phyloP scores from a whole-genome alignment of 2,329 filamentous ascomycete species.

The Kalmusia sp. region DNA sequence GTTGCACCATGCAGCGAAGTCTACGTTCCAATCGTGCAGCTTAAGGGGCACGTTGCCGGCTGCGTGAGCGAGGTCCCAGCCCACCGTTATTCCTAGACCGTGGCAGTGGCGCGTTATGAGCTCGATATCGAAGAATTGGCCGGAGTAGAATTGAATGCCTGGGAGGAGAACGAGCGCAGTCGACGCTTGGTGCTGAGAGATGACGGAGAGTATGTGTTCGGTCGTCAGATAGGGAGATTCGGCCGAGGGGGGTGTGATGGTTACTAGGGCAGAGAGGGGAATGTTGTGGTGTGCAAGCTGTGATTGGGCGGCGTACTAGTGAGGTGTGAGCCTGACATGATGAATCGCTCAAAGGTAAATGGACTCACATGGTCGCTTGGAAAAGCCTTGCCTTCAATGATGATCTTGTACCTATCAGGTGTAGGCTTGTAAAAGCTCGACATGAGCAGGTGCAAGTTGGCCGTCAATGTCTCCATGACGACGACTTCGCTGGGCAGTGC shows the following conservation, averaged over 20 bases:
- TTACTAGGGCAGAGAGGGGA: slow-evolving; percentile 72
- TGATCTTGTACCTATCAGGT: slow-evolving; percentile 73
- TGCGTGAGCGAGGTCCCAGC: slow-evolving; percentile 90
- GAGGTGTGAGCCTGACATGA: not conserved
- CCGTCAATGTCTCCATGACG: slow-evolving; percentile 86
- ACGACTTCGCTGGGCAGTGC: slow-evolving; percentile 77
- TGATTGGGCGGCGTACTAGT: slow-evolving; percentile 80
- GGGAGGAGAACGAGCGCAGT: slow-evolving; percentile 82
- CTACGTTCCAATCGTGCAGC: slow-evolving; percentile 88
- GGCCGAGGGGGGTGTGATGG: slow-evolving; percentile 67
- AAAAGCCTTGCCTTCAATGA: slow-evolving; percentile 89
- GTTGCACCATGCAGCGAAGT: slow-evolving; percentile 91
- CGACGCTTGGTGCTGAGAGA: slow-evolving; percentile 75
- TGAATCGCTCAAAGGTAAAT: too few species aligned
- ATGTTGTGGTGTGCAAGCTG: slow-evolving; percentile 76
- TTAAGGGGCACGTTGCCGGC: slow-evolving; percentile 81
- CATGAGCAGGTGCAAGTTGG: slow-evolving; percentile 82
- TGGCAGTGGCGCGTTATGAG: slow-evolving; percentile 81
- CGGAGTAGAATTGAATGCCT: slow-evolving; percentile 91
- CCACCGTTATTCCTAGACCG: slow-evolving; percentile 72
- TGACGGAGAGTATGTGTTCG: slow-evolving; percentile 72
- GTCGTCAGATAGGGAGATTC: slow-evolving; percentile 69
- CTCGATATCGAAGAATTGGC: slow-evolving; percentile 84
- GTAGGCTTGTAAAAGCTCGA: slow-evolving; percentile 82
- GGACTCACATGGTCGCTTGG: slow-evolving; percentile 77